Conservation (phyloP, 805 yeast genomes). For the Candida ulmi region DNA sequence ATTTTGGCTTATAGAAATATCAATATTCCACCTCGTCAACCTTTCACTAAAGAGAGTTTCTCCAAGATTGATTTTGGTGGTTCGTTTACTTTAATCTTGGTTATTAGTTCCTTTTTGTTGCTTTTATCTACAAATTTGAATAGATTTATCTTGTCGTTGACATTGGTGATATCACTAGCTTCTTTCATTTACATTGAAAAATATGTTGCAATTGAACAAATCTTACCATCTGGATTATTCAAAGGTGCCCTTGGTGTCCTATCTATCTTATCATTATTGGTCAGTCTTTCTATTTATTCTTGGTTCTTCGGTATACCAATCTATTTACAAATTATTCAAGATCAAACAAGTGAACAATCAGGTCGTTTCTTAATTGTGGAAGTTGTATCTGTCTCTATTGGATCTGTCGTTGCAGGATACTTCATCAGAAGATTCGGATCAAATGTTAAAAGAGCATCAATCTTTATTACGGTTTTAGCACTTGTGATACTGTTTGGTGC, state of each 20-base stretch:
- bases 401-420: slow-evolving; percentile 29
- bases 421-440: slow-evolving; percentile 2
- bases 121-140: slow-evolving; percentile 22
- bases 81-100: slow-evolving; percentile 25
- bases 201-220: slow-evolving; percentile 28
- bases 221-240: slow-evolving; percentile 31
- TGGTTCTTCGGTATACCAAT: slow-evolving; percentile 1
- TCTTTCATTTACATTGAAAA: slow-evolving; percentile 30
- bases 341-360: slow-evolving; percentile 27
- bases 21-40: slow-evolving; percentile 3
- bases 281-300: neutral
- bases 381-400: slow-evolving; percentile 19
- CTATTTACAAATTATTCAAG: slow-evolving; percentile 18
- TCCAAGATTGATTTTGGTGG: slow-evolving; percentile 33
- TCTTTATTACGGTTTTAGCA: slow-evolving; percentile 1
- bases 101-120: slow-evolving; percentile 26
- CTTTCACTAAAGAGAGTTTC: slow-evolving; percentile 24
- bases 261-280: slow-evolving; percentile 16
- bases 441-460: neutral
- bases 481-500: slow-evolving; percentile 4
- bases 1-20: slow-evolving; percentile 18
- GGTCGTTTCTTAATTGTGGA: slow-evolving; percentile 32
- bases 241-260: slow-evolving; percentile 30
- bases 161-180: slow-evolving; percentile 5
- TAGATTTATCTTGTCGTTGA: neutral